Percentiles rank a stretch among this genome's conserved stretches.
phyloP scores from a whole-genome alignment of 73 alveolate genomes.

The Durusdinium trenchii region DNA sequence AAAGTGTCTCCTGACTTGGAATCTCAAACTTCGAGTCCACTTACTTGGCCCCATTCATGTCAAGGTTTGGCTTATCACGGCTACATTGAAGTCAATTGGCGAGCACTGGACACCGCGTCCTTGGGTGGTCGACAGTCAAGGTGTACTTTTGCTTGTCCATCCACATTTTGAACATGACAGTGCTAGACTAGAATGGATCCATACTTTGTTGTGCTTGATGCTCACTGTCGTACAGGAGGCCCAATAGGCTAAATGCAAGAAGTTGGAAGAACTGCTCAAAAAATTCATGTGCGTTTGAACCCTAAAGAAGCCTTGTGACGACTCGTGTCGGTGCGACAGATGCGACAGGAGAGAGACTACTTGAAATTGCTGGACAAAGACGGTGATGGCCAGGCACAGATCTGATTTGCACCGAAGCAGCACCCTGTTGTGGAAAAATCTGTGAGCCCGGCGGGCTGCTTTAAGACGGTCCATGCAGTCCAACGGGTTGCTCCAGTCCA shows the following conservation, averaged over 20 bases:
- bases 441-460: background rate
- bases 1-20: too few relatives aligned
- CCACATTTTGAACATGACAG: too few relatives aligned
- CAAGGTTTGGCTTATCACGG: constrained; percentile 74
- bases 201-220: background rate
- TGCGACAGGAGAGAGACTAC: constrained; percentile 49
- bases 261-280: too few relatives aligned
- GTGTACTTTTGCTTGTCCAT: too few relatives aligned
- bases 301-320: background rate
- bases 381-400: constrained; percentile 61
- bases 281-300: too few relatives aligned
- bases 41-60: too few relatives aligned
- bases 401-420: background rate
- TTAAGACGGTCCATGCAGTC: background rate
- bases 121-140: background rate
- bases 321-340: background rate
- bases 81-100: constrained; percentile 85
- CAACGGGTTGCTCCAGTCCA: background rate
- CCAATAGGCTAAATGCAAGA: too few relatives aligned
- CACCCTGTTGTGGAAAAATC: too few relatives aligned
- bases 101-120: background rate
- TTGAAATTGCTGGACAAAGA: constrained; percentile 68
- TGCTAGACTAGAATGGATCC: too few relatives aligned
- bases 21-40: too few relatives aligned
- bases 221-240: background rate